A percentile compares a stretch with the other conserved stretches of the same genome.
phyloP scores from a whole-genome alignment of 2,329 filamentous ascomycete species.

The Cryphonectria japonica region DNA sequence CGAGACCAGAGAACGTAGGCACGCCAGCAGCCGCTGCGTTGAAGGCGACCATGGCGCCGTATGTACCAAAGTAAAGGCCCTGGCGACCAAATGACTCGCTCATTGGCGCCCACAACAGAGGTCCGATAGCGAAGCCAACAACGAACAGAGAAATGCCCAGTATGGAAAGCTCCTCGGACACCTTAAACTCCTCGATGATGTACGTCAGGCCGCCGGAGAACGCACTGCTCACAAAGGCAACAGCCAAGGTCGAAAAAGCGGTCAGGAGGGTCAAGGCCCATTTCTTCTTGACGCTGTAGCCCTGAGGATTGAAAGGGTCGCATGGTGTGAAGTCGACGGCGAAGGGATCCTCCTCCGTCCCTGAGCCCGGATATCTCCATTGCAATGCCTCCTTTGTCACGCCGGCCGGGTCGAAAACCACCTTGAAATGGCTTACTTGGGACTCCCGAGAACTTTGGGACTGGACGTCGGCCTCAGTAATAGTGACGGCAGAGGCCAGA shows the following conservation, averaged over 20 bases:
- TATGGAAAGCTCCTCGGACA: conserved; percentile 56
- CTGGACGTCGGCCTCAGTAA: conserved; percentile 48
- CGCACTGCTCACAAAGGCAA: conserved; percentile 71
- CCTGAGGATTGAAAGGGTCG: conserved; percentile 70
- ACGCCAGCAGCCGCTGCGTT: conserved; percentile 62
- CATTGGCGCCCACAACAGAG: conserved; percentile 32
- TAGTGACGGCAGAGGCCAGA: conserved; percentile 38
- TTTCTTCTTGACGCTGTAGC: conserved; percentile 60
- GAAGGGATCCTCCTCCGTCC: conserved; percentile 70
- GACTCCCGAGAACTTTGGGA: conserved; percentile 37
- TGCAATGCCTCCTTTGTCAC: conserved; percentile 61
- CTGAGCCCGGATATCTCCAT: conserved; percentile 60
- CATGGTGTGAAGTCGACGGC: conserved; percentile 69
- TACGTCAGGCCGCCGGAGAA: conserved; percentile 62
- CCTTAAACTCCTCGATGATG: conserved; percentile 58
- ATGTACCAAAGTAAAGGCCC: conserved; percentile 61
- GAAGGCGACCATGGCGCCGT: conserved; percentile 61
- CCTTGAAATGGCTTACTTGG: conserved; percentile 50
- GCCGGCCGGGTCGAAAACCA: conserved; percentile 61
- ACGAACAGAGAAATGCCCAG: conserved; percentile 54
- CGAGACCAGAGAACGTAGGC: conserved; percentile 59
- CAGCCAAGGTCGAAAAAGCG: conserved; percentile 68
- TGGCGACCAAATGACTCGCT: conserved; percentile 63
- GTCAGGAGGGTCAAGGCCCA: conserved; percentile 68
- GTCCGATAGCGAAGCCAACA: conserved; percentile 31